These are phyloP conservation scores for Paracamarosporium sp. DNA, from an alignment of 2,329 filamentous ascomycete species.

Conservation along the genomic window DNA sequence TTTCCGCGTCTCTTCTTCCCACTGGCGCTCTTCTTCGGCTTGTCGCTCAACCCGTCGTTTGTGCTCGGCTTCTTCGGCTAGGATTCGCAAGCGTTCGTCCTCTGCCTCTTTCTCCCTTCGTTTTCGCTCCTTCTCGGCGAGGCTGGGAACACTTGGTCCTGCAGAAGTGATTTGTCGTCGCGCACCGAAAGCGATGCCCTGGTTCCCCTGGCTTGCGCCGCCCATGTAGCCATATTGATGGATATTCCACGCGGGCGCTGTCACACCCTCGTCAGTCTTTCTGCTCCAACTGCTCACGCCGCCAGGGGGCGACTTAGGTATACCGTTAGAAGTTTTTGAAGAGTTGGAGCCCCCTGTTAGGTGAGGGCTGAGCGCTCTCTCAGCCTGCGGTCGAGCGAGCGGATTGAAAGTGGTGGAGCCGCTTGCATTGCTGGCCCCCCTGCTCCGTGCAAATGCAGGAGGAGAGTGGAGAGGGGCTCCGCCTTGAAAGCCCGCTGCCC, in stretches of 20 bases:
- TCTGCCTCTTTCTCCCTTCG: conserved; percentile 63
- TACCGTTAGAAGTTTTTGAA: conserved; percentile 60
- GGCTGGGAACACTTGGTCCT: conserved; percentile 76
- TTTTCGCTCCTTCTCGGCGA: conserved; percentile 83
- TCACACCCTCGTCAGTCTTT: conserved; percentile 78
- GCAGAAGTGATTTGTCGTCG: conserved; percentile 90
- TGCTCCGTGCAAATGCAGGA: conserved; percentile 38
- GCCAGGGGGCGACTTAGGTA: conserved; percentile 53
- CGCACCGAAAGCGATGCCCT: conserved; percentile 90
- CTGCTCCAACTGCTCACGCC: conserved; percentile 91
- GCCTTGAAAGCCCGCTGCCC: conserved; percentile 26
- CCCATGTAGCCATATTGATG: conserved; percentile 98
- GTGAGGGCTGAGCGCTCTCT: conserved; percentile 52
- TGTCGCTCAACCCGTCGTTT: conserved; percentile 58
- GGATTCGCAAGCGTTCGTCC: conserved; percentile 57
- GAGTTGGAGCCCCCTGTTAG: conserved; percentile 63
- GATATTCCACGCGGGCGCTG: conserved; percentile 95
- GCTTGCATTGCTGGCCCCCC: conserved; percentile 43
- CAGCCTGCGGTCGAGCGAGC: conserved; percentile 41
- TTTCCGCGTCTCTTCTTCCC: conserved; percentile 70
- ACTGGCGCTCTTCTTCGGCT: conserved; percentile 69
- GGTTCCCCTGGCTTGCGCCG: conserved; percentile 92
- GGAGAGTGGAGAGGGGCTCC: conserved; percentile 33
- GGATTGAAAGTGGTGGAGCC: conserved; percentile 56
- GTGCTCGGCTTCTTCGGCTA: conserved; percentile 61